A percentile compares a stretch with the other conserved stretches of the same genome.
Evolutionary conservation across 495 filamentous ascomycete genomes (phyloP).

Genomic region (Penicillium angulare): DNA sequence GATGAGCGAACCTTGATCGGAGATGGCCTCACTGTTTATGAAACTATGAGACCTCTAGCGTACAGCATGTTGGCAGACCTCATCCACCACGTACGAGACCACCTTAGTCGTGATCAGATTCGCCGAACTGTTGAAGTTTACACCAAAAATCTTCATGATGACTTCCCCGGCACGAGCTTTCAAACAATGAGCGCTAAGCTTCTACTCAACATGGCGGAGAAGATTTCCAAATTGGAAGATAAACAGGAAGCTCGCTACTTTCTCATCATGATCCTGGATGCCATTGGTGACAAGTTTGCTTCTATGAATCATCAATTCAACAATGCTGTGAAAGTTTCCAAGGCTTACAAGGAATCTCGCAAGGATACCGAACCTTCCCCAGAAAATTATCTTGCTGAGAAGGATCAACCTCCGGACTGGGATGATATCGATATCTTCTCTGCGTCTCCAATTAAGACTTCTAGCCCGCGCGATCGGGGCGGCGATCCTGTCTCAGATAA

Average conservation of each 20-base stretch:
- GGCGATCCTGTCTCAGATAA: constrained; percentile 96
- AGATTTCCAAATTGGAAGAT: constrained; percentile 85
- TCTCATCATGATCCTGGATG: constrained; percentile 94
- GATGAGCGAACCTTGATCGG: constrained; percentile 93
- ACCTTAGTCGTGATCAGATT: constrained; percentile 81
- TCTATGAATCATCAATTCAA: constrained; percentile 95
- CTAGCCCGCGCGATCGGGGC: constrained; percentile 85
- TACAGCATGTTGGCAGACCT: constrained; percentile 99
- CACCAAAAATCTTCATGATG: constrained; percentile 92
- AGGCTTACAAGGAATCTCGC: constrained; percentile 60
- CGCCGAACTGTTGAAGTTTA: constrained; percentile 94
- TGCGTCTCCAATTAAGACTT: constrained; percentile 93
- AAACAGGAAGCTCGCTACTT: constrained; percentile 94
- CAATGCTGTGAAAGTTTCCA: constrained; percentile 90
- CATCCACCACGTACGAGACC: constrained; percentile 94
- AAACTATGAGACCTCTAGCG: constrained; percentile 90
- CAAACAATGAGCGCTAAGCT: constrained; percentile 99
- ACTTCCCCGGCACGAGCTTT: constrained; percentile 96
- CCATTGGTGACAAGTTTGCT: constrained; percentile 96
- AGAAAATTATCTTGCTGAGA: constrained; percentile 82
- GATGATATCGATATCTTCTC: constrained; percentile 98
- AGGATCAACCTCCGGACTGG: constrained; percentile 80
- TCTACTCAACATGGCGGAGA: constrained; percentile 94
- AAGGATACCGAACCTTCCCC: constrained; percentile 58
- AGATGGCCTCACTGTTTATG: constrained; percentile 94